Evolutionary conservation across 106 monocot species (phyloP).

Genomic region (Platanthera guangdongensis): DNA sequence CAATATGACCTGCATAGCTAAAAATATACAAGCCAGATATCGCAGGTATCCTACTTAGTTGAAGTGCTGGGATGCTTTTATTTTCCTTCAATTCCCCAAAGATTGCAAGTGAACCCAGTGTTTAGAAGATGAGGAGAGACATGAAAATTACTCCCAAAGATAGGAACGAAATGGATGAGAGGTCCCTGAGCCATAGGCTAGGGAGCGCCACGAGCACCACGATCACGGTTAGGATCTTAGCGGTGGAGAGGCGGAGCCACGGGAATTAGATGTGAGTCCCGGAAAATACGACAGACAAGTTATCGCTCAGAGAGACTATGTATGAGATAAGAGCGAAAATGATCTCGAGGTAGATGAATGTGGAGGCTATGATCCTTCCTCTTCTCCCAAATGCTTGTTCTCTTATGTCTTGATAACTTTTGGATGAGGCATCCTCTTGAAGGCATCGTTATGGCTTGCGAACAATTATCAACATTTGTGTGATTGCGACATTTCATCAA

Average conservation of each 20-base stretch:
- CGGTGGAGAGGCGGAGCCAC: conserved; percentile 30
- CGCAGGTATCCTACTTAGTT: conserved; percentile 39
- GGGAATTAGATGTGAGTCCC: conserved; percentile 21
- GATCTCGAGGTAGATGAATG: conserved; percentile 76
- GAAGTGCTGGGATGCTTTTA: conserved; percentile 41
- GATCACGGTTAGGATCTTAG: conserved; percentile 49
- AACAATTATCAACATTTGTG: too few species aligned
- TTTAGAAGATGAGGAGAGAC: conserved; percentile 60
- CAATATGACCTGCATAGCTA: conserved; percentile 71
- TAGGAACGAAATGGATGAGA: conserved; percentile 71
- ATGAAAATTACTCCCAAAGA: conserved; percentile 68
- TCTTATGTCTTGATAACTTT: conserved; percentile 63
- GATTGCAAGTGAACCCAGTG: conserved; percentile 29
- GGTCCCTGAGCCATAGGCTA: conserved; percentile 64
- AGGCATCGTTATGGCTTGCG: too few species aligned
- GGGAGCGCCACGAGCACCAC: conserved; percentile 61
- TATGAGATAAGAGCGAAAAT: conserved; percentile 72
- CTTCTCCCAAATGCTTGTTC: conserved; percentile 48
- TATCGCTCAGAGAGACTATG: conserved; percentile 77
- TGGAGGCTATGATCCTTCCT: conserved; percentile 46
- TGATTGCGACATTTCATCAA: too few species aligned
- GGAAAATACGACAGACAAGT: conserved; percentile 39
- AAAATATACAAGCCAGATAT: conserved; percentile 71
- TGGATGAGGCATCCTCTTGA: conserved; percentile 33
- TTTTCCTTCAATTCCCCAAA: conserved; percentile 27